phyloP scores from a whole-genome alignment of 2,329 filamentous ascomycete genomes.

The Fusarium denticulatum region DNA sequence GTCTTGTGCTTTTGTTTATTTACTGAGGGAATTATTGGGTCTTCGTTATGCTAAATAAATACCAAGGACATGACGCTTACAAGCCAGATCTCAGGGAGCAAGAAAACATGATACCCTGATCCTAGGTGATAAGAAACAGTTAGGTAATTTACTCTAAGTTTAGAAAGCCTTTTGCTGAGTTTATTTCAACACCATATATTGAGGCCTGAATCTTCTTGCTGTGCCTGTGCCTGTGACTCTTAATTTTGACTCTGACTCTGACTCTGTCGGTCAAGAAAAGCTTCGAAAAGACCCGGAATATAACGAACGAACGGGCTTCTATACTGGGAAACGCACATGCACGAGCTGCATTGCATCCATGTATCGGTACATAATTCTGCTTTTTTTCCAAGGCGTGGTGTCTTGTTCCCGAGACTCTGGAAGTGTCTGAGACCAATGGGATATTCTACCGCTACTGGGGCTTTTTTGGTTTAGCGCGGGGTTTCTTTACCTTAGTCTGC shows the following conservation, averaged over 20 bases:
- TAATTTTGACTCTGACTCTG: not conserved
- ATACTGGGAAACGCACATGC: not conserved
- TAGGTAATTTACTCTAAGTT: not conserved
- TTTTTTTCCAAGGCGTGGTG: not conserved
- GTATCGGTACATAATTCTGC: not conserved
- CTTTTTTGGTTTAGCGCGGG: slow-evolving; percentile 31
- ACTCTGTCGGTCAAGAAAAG: slow-evolving; percentile 26
- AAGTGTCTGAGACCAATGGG: slow-evolving; percentile 24
- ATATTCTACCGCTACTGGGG: slow-evolving; percentile 2
- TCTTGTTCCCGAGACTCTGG: slow-evolving; percentile 13
- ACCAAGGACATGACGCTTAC: slow-evolving; percentile 16
- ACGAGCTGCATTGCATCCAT: not conserved
- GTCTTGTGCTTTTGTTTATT: slow-evolving; percentile 1
- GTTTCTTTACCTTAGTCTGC: not conserved
- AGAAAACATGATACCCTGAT: not conserved
- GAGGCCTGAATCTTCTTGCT: not conserved
- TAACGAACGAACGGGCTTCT: not conserved
- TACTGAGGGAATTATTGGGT: slow-evolving; percentile 27
- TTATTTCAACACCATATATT: not conserved
- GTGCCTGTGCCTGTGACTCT: not conserved
- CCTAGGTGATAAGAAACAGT: not conserved
- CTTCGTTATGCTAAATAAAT: slow-evolving; percentile 1
- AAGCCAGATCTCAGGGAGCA: not conserved
- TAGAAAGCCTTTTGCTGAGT: not conserved
- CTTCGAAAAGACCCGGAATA: slow-evolving; percentile 2